Evolutionary conservation across 257 asterid species (phyloP), one percentile per base, ranked within the genome.

Genomic region (Solanum sitiens): DNA sequence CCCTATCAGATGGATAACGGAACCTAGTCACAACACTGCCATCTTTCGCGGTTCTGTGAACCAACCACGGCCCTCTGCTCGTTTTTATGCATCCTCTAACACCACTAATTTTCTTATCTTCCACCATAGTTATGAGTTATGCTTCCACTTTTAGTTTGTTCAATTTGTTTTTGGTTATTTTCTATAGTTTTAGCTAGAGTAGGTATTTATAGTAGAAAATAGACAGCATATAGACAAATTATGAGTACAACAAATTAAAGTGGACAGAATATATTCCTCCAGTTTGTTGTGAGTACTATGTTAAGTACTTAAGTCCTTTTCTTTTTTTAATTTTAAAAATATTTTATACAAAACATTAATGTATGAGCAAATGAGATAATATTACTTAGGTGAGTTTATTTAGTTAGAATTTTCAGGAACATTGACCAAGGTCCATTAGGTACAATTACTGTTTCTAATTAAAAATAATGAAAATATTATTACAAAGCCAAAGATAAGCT

Each of bases 1-100:
- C 98, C 14, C 87, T 88, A 2, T 93, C 99, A 0, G 98, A 91
- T 6, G 98, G 98, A 75, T 86, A 93, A 0, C 99, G 95, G 27
- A 27, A 89, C 84, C 91, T 95, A 15, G 93, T 93, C 27, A 90
- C 90, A 1, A 90, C 53, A 0, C 87, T 91, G 2, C 95, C 96
- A n/a, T 87, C 86, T 75, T 92, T 96, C 79, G 95, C 91, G 70
- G 89, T 21, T 61, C 97, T 90, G 6, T 92, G 92, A 15, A 96
- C 97, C 76, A 91, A 72, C 99, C 98, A 96, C 3, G 98, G 97
- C 50, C 98, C 97, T 61, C 89, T 93, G 45, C 93, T 93, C 3
- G 87, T 89, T 73, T 90, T 96, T 42, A 95, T 96, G 91, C 99
- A 95, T 2, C 99, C 99, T 72, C 89, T 90, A 18, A 74, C 86